Base-by-base conservation (phyloP, 768 basidiomycete species). In the Leucosporidium creatinivorum region DNA sequence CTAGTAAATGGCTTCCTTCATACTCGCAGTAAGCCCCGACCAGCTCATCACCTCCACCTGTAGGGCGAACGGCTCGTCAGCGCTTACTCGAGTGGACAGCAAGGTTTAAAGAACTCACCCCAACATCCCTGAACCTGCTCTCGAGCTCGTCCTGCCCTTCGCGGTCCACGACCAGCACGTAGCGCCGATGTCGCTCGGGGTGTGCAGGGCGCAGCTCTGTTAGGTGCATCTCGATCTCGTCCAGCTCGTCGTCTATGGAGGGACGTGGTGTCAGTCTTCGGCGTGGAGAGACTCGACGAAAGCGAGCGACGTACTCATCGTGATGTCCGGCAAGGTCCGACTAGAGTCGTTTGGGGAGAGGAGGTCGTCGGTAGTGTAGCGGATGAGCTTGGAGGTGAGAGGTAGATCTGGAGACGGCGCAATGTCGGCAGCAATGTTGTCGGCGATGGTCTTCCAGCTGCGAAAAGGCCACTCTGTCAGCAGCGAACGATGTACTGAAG, bases 121-220 rank as follows among this genome's bases (percentile, higher is more conserved):
- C 69, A 13, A 15, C 26, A 10, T 30, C 13, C 8, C 48, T 23
- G 9, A 51, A 30, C 8, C 4, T 8, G 1, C 51, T 54, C 13
- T 31, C 55, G 1, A n/a, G 21, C 1, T 8, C 33, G 1, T 21
- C 4, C 2, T n/a, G 28, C 1, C 44, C 28, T 50, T 63, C 52
- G 10, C 39, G 39, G 21, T 60, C 56, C n/a, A 58, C 58, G n/a
- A 66, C 62, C 9, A 67, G 15, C 33, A 70, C 52, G 12, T 61
- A 70, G 33, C 69, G 58, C 21, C 69, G 58, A 36, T 36, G 63
- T 13, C 6, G 26, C 23, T 33, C 17, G 28, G 65, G 59, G 9
- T 63, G n/a, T 21, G 25, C 4, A 17, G 28, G 39, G 23, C 69
- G 62, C 48, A 44, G 30, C 26, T 21, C 33, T 8, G 18, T 23